Percentiles rank a stretch among this genome's conserved stretches.
Conservation (phyloP, 1,139 yeast species). For the Saccharomyces hybrid region DNA sequence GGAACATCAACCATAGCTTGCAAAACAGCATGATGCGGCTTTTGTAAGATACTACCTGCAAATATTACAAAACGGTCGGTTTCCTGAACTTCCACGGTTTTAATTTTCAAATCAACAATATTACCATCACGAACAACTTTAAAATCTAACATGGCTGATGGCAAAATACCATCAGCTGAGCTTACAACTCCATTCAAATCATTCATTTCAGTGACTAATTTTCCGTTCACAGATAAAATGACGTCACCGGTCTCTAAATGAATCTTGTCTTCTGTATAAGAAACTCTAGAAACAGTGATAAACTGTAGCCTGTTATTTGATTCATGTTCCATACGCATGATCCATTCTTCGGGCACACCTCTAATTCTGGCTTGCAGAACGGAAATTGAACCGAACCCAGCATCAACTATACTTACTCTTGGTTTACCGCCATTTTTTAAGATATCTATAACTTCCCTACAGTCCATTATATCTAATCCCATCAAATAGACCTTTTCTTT, state of each 20-base stretch:
- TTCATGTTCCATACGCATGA: conserved; percentile 52
- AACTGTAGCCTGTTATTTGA: conserved; percentile 63
- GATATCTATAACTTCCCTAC: conserved; percentile 48
- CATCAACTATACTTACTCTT: conserved; percentile 60
- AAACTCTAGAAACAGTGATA: conserved; percentile 62
- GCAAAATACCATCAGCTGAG: conserved; percentile 21
- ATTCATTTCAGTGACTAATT: conserved; percentile 55
- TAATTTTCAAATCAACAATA: conserved; percentile 50
- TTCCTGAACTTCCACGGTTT: conserved; percentile 49
- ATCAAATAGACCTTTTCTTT: conserved; percentile 60
- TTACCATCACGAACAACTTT: conserved; percentile 57
- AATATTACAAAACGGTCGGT: conserved; percentile 67
- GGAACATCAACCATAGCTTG: conserved; percentile 75
- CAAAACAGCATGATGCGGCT: conserved; percentile 63
- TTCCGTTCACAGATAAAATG: conserved; percentile 59
- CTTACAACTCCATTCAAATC: conserved; percentile 54
- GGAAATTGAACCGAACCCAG: conserved; percentile 65
- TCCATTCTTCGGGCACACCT: conserved; percentile 84
- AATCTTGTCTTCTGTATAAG: conserved; percentile 40
- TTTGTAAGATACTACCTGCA: conserved; percentile 70
- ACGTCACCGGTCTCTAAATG: conserved; percentile 60
- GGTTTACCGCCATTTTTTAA: conserved; percentile 50
- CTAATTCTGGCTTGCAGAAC: conserved; percentile 73
- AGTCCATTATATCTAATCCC: conserved; percentile 72
- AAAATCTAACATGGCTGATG: conserved; percentile 41